Evolutionary conservation across 371 early-diverging fungal species (phyloP).

Genomic region (Batkoa obscura): DNA sequence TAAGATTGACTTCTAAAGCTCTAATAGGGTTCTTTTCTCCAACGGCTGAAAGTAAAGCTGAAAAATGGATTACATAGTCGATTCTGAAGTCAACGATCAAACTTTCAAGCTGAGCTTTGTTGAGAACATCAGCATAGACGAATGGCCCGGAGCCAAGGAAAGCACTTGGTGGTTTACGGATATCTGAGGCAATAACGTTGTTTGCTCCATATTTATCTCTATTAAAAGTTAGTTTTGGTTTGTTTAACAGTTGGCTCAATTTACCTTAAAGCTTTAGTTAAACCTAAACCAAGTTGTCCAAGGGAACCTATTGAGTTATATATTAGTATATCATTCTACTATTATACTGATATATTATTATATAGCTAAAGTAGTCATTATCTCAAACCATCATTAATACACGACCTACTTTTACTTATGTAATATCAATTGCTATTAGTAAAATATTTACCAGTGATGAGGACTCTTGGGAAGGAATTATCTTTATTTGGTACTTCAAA

Average conservation of each 20-base stretch:
- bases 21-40: slow-evolving; percentile 28
- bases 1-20: slow-evolving; percentile 29
- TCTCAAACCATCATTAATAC: no score
- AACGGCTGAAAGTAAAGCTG: slow-evolving; percentile 30
- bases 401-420: no score
- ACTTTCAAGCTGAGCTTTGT: slow-evolving; percentile 26
- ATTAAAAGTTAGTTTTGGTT: neutral
- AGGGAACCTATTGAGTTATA: slow-evolving; percentile 13
- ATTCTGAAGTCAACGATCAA: slow-evolving; percentile 31
- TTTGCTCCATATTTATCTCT: slow-evolving; percentile 15
- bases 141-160: slow-evolving; percentile 25
- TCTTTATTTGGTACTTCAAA: neutral
- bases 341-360: no score
- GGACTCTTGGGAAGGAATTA: slow-evolving; percentile 15
- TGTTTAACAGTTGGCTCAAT: neutral
- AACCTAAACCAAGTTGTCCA: slow-evolving; percentile 34
- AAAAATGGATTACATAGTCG: slow-evolving; percentile 36
- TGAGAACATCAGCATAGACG: slow-evolving; percentile 31
- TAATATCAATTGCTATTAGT: neutral
- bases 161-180: slow-evolving; percentile 23
- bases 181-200: slow-evolving; percentile 32
- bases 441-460: slow-evolving; percentile 24
- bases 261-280: slow-evolving; percentile 25
- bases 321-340: neutral
- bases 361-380: no score